Evolutionary conservation across 2,329 filamentous ascomycete genomes (phyloP), one percentile per base, ranked within the genome.

Genomic region (Coleophoma crateriformis): DNA sequence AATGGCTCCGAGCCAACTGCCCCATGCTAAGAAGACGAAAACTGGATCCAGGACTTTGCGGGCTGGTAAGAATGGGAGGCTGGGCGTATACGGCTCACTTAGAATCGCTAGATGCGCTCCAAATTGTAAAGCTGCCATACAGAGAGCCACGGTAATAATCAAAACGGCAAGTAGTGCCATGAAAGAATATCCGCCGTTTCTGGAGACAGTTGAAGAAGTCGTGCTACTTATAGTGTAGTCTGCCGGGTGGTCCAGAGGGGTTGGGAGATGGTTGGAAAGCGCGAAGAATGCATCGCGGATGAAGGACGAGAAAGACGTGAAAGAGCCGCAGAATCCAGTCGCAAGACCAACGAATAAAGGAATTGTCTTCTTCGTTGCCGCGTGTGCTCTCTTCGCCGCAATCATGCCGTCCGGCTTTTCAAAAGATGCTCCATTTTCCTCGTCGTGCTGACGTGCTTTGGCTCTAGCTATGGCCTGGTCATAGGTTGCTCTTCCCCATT

Each of bases 251-350:
- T 66, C 62, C 10, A 67, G 68, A 0, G 81, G 77, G 1, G 75
- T 70, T 0, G 78, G 73, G 11, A 95, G 69, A 55, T 86, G 78
- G 63, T 96, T 94, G 4, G 88, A 84, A 15, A 95, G 69, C 0
- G 88, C 85, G 19, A 95, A 76, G 64, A 95, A 95, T 13, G 77
- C 69, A 60, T 95, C 91, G 7, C 88, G 79, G 43, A 91, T 84
- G 64, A 95, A 95, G 17, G 85, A 83, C 0, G 90, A 95, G 68
- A 96, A 96, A 10, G 87, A 91, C 0, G 91, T 96, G 61, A 94
- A 88, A 57, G 87, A 91, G 54, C 92, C 89, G 61, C 90, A 95
- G 67, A 94, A 94, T 11, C 87, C 92, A 0, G 87, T 95, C 0
- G 88, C 81, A 6, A 96, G 79, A 46, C 88, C 91, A 51, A 95